These are phyloP conservation scores for Mortierella sp. DNA, from an alignment of 371 early-diverging fungal genomes.

Conservation along the genomic window DNA sequence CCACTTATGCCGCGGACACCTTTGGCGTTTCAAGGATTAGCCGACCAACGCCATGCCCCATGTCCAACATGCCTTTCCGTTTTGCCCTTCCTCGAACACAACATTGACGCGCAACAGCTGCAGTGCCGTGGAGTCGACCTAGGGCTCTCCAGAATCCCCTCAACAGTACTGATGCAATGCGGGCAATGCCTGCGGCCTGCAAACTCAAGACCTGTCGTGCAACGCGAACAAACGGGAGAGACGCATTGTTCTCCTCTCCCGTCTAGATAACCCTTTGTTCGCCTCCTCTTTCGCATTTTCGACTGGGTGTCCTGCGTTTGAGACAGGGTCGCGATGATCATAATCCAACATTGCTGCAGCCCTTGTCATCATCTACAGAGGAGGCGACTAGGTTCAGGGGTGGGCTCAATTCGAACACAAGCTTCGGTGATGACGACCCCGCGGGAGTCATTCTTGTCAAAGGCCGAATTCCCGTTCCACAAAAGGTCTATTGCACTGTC, in stretches of 20 bases:
- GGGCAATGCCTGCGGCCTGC: too few species aligned
- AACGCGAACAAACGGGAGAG: background rate
- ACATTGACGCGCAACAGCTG: too few species aligned
- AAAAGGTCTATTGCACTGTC: background rate
- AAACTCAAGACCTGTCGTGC: too few species aligned
- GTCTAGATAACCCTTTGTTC: background rate
- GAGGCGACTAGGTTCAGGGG: slow-evolving; percentile 16
- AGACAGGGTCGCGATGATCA: background rate
- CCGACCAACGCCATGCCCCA: too few species aligned
- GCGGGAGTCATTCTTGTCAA: background rate
- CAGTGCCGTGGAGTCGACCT: too few species aligned
- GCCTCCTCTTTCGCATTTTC: background rate
- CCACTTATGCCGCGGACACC: too few species aligned
- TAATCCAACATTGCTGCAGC: background rate
- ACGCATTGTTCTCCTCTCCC: slow-evolving; percentile 13
- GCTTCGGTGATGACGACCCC: slow-evolving; percentile 3
- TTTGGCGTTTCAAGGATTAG: too few species aligned
- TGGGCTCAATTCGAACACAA: slow-evolving; percentile 8
- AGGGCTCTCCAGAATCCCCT: too few species aligned
- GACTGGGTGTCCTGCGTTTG: slow-evolving; percentile 5
- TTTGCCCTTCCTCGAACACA: too few species aligned
- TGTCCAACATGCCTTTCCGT: too few species aligned
- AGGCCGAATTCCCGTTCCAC: slow-evolving; percentile 2
- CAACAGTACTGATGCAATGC: too few species aligned
- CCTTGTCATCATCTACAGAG: background rate